Evolutionary conservation across 2,329 filamentous ascomycete species (phyloP).

Genomic region (Fusarium nisikadoi): DNA sequence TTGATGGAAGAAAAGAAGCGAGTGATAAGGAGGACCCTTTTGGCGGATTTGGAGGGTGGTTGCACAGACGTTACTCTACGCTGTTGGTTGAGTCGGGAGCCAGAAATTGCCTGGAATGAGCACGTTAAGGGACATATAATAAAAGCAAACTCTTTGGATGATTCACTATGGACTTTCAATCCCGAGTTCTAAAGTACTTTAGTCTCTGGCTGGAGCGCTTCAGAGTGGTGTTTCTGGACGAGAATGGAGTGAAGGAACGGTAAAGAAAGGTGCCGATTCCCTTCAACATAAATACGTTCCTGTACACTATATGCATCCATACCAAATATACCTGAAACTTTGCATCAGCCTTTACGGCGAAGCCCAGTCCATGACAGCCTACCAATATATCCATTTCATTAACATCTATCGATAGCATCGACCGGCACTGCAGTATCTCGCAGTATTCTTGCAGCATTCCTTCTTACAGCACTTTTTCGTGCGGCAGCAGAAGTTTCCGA

Average conservation of each 20-base stretch:
- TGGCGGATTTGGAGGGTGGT: slow-evolving; percentile 29
- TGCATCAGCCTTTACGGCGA: background rate
- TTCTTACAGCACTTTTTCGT: slow-evolving; percentile 27
- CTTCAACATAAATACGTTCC: too few relatives aligned
- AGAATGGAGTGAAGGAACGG: too few relatives aligned
- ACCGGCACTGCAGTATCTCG: slow-evolving; percentile 5
- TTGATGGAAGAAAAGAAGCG: slow-evolving; percentile 26
- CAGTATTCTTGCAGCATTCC: slow-evolving; percentile 26
- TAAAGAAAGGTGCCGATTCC: too few relatives aligned
- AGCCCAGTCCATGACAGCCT: background rate
- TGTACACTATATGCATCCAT: background rate
- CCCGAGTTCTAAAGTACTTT: too few relatives aligned
- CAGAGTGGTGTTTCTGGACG: too few relatives aligned
- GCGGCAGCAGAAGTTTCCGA: slow-evolving; percentile 10
- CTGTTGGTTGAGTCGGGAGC: slow-evolving; percentile 38
- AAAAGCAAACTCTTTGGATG: background rate
- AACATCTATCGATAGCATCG: slow-evolving; percentile 1
- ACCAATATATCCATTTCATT: too few relatives aligned
- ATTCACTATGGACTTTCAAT: too few relatives aligned
- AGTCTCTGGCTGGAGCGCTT: too few relatives aligned
- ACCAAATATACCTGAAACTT: too few relatives aligned
- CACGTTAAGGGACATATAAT: background rate
- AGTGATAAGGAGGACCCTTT: slow-evolving; percentile 26
- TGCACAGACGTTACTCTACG: slow-evolving; percentile 29
- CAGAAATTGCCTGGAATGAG: slow-evolving; percentile 12